phyloP scores from a whole-genome alignment of 768 basidiomycete genomes.

The Auriscalpium vulgare region DNA sequence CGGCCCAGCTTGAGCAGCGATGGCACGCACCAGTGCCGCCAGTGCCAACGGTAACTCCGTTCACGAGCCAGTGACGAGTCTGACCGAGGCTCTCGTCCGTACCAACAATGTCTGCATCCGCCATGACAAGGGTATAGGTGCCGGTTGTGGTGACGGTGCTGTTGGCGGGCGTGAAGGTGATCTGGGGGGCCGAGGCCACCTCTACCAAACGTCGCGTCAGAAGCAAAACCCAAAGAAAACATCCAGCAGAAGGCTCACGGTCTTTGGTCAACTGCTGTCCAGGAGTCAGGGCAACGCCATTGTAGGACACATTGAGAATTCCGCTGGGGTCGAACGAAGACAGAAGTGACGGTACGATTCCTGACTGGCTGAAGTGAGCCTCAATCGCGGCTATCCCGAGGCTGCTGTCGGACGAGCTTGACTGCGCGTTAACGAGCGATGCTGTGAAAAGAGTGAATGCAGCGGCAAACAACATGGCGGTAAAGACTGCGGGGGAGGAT shows the following conservation, averaged over 20 bases:
- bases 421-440: conserved; percentile 39
- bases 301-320: conserved; percentile 44
- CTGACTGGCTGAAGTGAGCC: conserved; percentile 58
- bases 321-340: conserved; percentile 53
- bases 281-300: conserved; percentile 38
- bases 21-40: too few species aligned
- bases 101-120: conserved; percentile 66
- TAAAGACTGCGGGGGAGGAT: neutral
- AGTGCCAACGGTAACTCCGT: conserved; percentile 40
- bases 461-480: conserved; percentile 4
- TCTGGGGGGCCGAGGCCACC: conserved; percentile 43
- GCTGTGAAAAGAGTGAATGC: conserved; percentile 28
- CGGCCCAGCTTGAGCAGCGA: too few species aligned
- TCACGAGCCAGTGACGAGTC: conserved; percentile 78
- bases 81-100: conserved; percentile 47
- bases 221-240: neutral
- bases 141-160: conserved; percentile 36
- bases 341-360: conserved; percentile 56
- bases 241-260: conserved; percentile 34
- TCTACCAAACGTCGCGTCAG: conserved; percentile 31
- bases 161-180: conserved; percentile 45
- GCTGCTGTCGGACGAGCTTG: conserved; percentile 23
- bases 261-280: conserved; percentile 52
- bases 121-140: conserved; percentile 64
- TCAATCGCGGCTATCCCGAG: conserved; percentile 50